phyloP scores from a whole-genome alignment of 768 basidiomycete species.

The Peribolospora baueri region DNA sequence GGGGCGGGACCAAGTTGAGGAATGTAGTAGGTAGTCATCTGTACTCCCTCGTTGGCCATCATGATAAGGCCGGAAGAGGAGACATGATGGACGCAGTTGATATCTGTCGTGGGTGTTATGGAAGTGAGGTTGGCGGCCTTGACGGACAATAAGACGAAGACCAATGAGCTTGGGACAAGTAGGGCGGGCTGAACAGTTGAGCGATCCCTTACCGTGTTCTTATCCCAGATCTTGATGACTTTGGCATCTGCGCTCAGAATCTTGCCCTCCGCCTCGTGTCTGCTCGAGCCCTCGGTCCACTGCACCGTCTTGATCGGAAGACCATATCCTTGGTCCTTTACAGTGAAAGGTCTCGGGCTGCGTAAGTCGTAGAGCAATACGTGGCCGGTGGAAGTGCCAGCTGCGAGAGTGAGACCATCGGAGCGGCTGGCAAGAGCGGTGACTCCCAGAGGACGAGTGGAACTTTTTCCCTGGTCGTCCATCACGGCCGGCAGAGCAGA shows the following conservation, averaged over 20 bases:
- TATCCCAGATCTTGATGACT: conserved; percentile 92
- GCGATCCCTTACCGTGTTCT: conserved; percentile 36
- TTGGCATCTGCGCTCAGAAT: conserved; percentile 85
- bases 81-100: conserved; percentile 75
- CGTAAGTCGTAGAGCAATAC: conserved; percentile 86
- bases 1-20: conserved; percentile 93
- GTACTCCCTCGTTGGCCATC: conserved; percentile 88
- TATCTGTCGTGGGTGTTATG: conserved; percentile 66
- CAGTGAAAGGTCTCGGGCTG: conserved; percentile 50
- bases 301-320: conserved; percentile 56
- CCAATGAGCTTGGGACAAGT: neutral
- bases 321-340: conserved; percentile 94
- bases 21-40: conserved; percentile 80
- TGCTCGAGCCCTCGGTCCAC: conserved; percentile 64
- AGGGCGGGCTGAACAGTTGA: conserved; percentile 4
- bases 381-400: conserved; percentile 87
- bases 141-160: neutral
- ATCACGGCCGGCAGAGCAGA: no score
- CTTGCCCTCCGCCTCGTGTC: conserved; percentile 48
- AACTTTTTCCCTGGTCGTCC: neutral
- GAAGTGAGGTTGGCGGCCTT: conserved; percentile 71
- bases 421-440: conserved; percentile 62
- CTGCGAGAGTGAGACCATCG: conserved; percentile 78
- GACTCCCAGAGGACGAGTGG: conserved; percentile 28
- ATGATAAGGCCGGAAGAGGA: conserved; percentile 71